phyloP scores from a whole-genome alignment of 2,329 filamentous ascomycete genomes.

The Coleophoma eucalyptorum region DNA sequence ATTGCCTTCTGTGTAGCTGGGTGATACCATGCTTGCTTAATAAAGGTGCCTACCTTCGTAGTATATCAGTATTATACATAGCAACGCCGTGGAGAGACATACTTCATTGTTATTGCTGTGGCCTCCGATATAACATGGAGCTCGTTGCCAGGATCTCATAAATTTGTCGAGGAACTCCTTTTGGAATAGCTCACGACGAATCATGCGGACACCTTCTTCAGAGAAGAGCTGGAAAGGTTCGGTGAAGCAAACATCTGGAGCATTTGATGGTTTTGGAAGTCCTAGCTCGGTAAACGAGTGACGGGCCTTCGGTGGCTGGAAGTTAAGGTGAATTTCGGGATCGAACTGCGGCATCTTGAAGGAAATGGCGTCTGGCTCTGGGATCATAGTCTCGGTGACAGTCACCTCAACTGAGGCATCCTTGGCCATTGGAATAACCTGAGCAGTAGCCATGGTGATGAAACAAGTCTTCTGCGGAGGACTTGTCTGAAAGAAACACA shows the following conservation, averaged over 20 bases:
- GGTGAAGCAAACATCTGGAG: slow-evolving; percentile 7
- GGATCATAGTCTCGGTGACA: too few species aligned
- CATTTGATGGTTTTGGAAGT: slow-evolving; percentile 5
- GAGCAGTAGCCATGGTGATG: neutral
- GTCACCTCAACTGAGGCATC: neutral
- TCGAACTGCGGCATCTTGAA: slow-evolving; percentile 2
- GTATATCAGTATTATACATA: neutral
- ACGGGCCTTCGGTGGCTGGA: slow-evolving; percentile 2
- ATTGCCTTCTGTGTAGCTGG: slow-evolving; percentile 3
- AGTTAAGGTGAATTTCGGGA: slow-evolving; percentile 6
- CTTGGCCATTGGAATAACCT: neutral
- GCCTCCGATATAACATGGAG: slow-evolving; percentile 5
- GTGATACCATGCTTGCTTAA: slow-evolving; percentile 8
- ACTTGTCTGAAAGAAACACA: neutral
- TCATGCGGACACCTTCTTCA: slow-evolving; percentile 8
- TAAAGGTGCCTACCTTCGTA: slow-evolving; percentile 6
- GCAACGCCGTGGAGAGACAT: neutral
- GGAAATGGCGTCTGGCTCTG: too few species aligned
- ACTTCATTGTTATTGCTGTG: neutral
- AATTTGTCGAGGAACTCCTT: slow-evolving; percentile 8
- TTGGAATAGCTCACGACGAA: slow-evolving; percentile 6
- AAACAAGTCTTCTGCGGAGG: neutral
- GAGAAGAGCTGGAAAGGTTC: slow-evolving; percentile 11
- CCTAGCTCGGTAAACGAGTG: slow-evolving; percentile 7
- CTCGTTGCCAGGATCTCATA: slow-evolving; percentile 5